A percentile compares a stretch with the other conserved stretches of the same genome.
Evolutionary conservation across 2,329 filamentous ascomycete species (phyloP).

Genomic region (Ramularia collo-cygni): DNA sequence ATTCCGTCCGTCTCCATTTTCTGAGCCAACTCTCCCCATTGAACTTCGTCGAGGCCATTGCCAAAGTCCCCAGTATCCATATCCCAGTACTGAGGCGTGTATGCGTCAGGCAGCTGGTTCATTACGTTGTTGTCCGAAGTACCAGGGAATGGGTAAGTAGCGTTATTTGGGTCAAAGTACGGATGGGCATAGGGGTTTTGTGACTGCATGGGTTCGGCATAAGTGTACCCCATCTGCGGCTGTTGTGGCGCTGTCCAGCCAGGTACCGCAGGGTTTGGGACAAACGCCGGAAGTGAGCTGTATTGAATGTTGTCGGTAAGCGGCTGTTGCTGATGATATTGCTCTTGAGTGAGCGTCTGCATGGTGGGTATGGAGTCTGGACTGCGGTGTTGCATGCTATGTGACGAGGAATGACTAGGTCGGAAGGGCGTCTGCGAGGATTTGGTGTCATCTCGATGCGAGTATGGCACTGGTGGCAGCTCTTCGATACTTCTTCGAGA

Average conservation of each 20-base stretch:
- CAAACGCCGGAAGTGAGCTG: constrained; percentile 27
- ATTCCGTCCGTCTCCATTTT: constrained; percentile 32
- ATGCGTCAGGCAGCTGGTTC: constrained; percentile 10
- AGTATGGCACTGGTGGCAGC: constrained; percentile 20
- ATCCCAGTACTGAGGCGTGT: constrained; percentile 22
- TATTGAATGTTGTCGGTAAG: constrained; percentile 17
- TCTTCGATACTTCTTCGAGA: constrained; percentile 26
- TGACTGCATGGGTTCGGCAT: constrained; percentile 11
- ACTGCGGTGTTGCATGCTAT: constrained; percentile 8
- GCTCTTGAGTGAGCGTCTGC: constrained; percentile 9
- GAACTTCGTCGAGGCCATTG: constrained; percentile 27
- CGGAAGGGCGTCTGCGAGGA: constrained; percentile 10
- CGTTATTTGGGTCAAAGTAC: constrained; percentile 21
- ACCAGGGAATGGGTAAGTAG: constrained; percentile 22
- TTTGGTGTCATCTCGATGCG: constrained; percentile 22
- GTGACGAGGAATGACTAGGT: constrained; percentile 9
- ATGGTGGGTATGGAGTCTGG: constrained; percentile 16
- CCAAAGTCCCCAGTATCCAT: constrained; percentile 27
- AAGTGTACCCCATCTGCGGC: constrained; percentile 11
- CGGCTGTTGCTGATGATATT: constrained; percentile 13
- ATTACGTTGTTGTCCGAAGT: constrained; percentile 8
- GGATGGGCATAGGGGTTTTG: constrained; percentile 17
- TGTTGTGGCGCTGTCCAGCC: constrained; percentile 17
- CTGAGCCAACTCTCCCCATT: constrained; percentile 33
- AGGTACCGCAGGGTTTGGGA: constrained; percentile 22